Evolutionary conservation across 768 basidiomycete species (phyloP), one percentile per base, ranked within the genome.

Genomic region (Tulasnella sp.): DNA sequence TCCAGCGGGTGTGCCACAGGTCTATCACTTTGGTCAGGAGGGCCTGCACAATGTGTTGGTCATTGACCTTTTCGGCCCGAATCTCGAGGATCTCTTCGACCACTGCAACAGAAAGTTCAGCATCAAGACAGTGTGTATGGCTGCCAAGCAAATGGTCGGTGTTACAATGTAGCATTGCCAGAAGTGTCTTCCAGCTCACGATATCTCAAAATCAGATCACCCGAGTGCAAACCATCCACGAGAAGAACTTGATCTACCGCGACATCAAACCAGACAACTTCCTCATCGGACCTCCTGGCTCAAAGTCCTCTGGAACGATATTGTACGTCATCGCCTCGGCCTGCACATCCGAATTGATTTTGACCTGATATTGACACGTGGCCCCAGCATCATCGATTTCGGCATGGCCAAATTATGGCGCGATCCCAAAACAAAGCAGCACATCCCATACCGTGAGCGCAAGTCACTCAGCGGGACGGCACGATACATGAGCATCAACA

Each of bases 241-340:
- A 97, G 74, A 98, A 97, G 80, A 97, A 96, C 73, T 82, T 99
- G 68, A 98, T 99, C 67, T 98, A 99, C 72, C 88, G 96, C 58
- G 96, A 99, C 71, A 98, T 99, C 77, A 99, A 99, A 73, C 96
- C 96, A 9, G 96, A 98, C 76, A 99, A 99, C 74, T 99, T 99
- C 72, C 80, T 99, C 65, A 86, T 98, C 69, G 96, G 96, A 38
- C 85, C 95, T 21, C 85, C 95, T 8, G 85, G 84, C 38, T 96
- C 92, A 21, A 97, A 97, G 75, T 82, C 79, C 48, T 79, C 90
- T 15, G 95, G 94, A 65, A 70, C 64, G 26, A 65, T 68, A n/a
- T 62, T 62, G 88, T 91, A 52, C 66, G 80, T 71, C 30, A 29
- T 10, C 48, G 42, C 24, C 13, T 58, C 41, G 53, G 44, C 11